Evolutionary conservation across 768 basidiomycete genomes (phyloP), one percentile per base, ranked within the genome.

Genomic region (Russula earlei): DNA sequence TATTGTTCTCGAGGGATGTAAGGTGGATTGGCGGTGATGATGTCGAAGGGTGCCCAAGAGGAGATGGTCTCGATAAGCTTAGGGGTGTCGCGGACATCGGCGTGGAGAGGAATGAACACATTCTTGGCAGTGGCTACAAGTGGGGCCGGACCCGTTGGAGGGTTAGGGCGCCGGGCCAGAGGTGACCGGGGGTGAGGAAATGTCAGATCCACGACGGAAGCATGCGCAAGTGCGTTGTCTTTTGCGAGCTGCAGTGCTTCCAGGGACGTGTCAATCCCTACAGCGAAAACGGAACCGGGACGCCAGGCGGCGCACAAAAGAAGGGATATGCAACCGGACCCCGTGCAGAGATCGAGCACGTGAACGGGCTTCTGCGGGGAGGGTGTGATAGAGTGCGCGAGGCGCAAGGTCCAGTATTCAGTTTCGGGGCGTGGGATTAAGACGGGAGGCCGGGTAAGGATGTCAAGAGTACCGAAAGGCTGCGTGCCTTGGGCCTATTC

Each of bases 381-480:
- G 8, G 75, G 75, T 3, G 68, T 58, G 49, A 80, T 63, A n/a
- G 67, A 64, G 12, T 76, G 71, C 25, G 83, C 76, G 53, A 92
- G 78, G 49, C 75, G 76, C 9, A 81, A 67, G 7, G 84, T 74
- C 87, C 87, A 90, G 61, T 91, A 70, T 65, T 96, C 91, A 0
- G 95, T 99, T 70, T 99, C 95, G 42, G 93, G 89, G 14, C 95
- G 85, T 12, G 95, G 95, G 41, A 98, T 97, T 60, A 98, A 82
- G 17, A 85, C 83, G 1, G 95, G 95, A 2, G 85, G 74, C 17
- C 88, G 80, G 10, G 77, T 74, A 56, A 82, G 72, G 64, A 97
- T 77, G 63, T 80, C 75, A 45, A 98, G 80, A 5, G 85, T 81
- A 9, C 92, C 91, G 69, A 98, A 96, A 0, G 91, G 90, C 65